Evolutionary conservation across 768 basidiomycete species (phyloP).

Genomic region (Agrocybe praecox): DNA sequence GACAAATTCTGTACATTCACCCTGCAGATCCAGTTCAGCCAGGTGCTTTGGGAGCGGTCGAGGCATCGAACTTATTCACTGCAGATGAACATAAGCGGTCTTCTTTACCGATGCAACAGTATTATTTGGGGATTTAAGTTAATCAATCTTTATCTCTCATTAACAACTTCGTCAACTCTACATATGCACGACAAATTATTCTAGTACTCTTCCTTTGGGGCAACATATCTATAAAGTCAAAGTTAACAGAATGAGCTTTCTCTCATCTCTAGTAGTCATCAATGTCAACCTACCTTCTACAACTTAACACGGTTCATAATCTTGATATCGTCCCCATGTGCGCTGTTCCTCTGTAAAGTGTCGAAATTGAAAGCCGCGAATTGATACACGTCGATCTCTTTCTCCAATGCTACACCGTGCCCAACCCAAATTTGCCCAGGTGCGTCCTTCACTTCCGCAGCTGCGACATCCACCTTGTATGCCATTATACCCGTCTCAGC

Average conservation of each 20-base stretch:
- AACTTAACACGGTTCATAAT: background rate
- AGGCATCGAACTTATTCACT: constrained; percentile 12
- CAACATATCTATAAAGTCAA: no score
- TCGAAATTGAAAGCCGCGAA: constrained; percentile 1
- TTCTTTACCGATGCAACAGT: background rate
- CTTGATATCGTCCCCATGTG: background rate
- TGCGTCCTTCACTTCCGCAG: background rate
- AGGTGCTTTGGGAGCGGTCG: constrained; percentile 15
- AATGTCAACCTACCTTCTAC: background rate
- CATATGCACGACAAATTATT: no score
- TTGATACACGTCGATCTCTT: background rate
- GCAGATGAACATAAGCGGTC: constrained; percentile 11
- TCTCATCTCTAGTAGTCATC: no score
- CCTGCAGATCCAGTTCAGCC: constrained; percentile 27
- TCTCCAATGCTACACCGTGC: background rate
- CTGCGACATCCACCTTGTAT: background rate
- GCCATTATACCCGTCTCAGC: constrained; percentile 3
- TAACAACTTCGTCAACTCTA: no score
- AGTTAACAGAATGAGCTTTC: no score
- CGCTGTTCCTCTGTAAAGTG: background rate
- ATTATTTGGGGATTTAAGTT: background rate
- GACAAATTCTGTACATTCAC: constrained; percentile 31
- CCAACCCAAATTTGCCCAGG: background rate
- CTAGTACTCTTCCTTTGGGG: no score
- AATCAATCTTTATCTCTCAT: no score